These are phyloP conservation scores for Leucocoprinus birnbaumii DNA, from an alignment of 768 basidiomycete genomes.

Conservation along the genomic window DNA sequence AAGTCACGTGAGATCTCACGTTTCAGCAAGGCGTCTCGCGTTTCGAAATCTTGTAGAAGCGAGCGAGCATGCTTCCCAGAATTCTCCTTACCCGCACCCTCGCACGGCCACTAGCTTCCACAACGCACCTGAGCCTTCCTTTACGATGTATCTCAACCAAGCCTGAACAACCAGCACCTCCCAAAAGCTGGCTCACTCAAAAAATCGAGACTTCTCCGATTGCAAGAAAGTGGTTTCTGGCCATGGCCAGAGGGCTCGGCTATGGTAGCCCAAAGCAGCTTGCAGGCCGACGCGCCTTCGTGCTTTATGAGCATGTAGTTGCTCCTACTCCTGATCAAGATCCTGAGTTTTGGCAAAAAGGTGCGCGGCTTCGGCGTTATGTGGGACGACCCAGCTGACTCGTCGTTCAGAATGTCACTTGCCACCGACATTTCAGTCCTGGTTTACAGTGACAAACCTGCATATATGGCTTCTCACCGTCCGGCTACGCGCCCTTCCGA, in stretches of 20 bases:
- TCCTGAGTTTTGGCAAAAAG: slow-evolving; percentile 59
- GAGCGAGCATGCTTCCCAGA: slow-evolving; percentile 2
- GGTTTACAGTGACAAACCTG: slow-evolving; percentile 92
- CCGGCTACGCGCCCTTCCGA: slow-evolving; percentile 80
- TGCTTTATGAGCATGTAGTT: slow-evolving; percentile 56
- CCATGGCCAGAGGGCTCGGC: slow-evolving; percentile 49
- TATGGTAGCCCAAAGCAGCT: slow-evolving; percentile 61
- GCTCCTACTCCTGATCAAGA: slow-evolving; percentile 58
- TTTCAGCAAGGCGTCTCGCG: background rate
- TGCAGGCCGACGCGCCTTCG: slow-evolving; percentile 55
- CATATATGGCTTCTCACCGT: slow-evolving; percentile 91
- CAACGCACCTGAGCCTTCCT: background rate
- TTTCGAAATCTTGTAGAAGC: background rate
- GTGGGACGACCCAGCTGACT: background rate
- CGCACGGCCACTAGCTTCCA: background rate
- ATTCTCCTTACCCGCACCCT: background rate
- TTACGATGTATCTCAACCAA: slow-evolving; percentile 5
- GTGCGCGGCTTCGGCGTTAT: slow-evolving; percentile 31
- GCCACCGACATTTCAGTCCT: slow-evolving; percentile 93
- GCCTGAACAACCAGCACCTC: slow-evolving; percentile 8
- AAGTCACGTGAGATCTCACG: background rate
- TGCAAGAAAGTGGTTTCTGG: slow-evolving; percentile 42
- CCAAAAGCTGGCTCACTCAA: slow-evolving; percentile 54
- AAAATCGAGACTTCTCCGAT: slow-evolving; percentile 48
- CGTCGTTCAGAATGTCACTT: slow-evolving; percentile 65